These are phyloP conservation scores for Balakata baccata DNA, from an alignment of 345 rosid genomes.

Conservation along the genomic window DNA sequence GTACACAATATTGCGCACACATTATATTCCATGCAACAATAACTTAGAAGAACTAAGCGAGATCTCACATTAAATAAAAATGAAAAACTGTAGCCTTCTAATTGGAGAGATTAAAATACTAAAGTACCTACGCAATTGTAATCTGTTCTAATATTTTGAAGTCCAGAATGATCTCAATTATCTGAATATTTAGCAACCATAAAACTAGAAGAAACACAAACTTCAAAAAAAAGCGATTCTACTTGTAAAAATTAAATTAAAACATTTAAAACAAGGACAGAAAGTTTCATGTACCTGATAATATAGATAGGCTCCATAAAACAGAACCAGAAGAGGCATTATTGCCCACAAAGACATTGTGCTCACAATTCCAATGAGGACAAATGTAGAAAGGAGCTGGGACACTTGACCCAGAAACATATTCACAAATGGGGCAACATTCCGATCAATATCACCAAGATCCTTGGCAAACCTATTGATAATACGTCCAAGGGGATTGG, in stretches of 20 bases:
- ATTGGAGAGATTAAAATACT: background rate
- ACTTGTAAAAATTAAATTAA: background rate
- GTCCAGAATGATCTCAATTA: background rate
- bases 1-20: background rate
- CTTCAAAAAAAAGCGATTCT: background rate
- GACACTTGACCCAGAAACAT: conserved; percentile 80
- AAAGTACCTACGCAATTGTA: background rate
- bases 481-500: conserved; percentile 90
- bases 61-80: background rate
- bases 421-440: conserved; percentile 64
- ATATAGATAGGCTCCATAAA: conserved; percentile 86
- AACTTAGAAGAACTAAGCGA: background rate
- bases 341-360: conserved; percentile 97
- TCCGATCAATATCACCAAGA: conserved; percentile 89
- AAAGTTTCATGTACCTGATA: conserved; percentile 56
- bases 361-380: conserved; percentile 94
- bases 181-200: background rate
- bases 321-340: conserved; percentile 87
- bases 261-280: background rate
- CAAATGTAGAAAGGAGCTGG: conserved; percentile 90
- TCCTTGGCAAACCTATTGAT: conserved; percentile 98
- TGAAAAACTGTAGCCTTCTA: background rate
- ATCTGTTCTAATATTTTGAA: background rate
- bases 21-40: background rate
- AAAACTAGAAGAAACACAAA: background rate